Base-by-base conservation (phyloP, 2,329 filamentous ascomycete species). In the Dichotomopilus funicola region DNA sequence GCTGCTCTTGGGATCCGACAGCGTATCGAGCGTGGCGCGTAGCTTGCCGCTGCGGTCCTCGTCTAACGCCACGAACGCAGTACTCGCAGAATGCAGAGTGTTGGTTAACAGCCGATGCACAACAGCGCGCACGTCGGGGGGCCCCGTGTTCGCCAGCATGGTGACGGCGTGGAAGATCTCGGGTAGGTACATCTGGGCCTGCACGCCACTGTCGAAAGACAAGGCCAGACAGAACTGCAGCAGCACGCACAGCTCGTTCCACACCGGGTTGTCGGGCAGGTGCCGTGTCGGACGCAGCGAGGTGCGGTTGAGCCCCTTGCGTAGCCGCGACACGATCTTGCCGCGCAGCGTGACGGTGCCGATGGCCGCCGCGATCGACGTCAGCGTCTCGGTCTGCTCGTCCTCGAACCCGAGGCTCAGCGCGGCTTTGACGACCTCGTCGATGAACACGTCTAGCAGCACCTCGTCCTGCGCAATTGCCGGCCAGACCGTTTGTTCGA, bases 91-190 rank as follows among this genome's bases (percentile, higher is more conserved):
- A 66, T 88, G 85, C 11, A 88, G 76, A 1, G 84, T 81, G 67
- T 87, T 88, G 51, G 86, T 77, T 31, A 88, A 71, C 9, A 88
- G 71, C 52, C 80, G 77, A 65, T 87, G 83, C 2, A 87, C 82
- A 19, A 81, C 72, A 6, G 78, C 68, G 48, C 83, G 77, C 6
- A 85, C 73, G 9, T 82, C 78, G 8, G 76, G 70, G 9, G 76
- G 69, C 6, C 85, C 85, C 1, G 81, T 86, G 62, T 87, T 87
- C 38, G 82, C 81, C 33, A 87, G 74, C 82, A 88, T 86, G 0
- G 85, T 87, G 56, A 87, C 82, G 49, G 87, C 75, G 67, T 88
- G 85, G 65, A 87, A 87, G 46, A 88, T 75, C 65, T 88, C 85
- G 0, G 85, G 84, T 5, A 88, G 71, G 62, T 82, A 88, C 45